Conservation (phyloP, 1,139 yeast species). For the Debaryomyces subglobosus region DNA sequence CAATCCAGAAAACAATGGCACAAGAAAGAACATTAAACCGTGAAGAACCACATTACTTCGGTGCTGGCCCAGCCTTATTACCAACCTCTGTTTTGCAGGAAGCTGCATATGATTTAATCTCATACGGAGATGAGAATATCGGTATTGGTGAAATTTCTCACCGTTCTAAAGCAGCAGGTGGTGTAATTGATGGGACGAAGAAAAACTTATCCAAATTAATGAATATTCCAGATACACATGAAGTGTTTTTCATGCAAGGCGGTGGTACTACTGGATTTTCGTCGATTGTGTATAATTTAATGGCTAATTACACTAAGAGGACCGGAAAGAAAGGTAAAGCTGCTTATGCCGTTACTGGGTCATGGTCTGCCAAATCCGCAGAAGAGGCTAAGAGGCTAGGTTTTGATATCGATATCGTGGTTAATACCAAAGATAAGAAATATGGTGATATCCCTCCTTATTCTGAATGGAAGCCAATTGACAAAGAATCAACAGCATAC, state of each 20-base stretch:
- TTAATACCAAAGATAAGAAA: slow-evolving; percentile 65
- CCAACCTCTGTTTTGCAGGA: slow-evolving; percentile 83
- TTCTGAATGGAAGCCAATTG: slow-evolving; percentile 59
- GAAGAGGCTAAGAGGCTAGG: slow-evolving; percentile 90
- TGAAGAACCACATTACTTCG: slow-evolving; percentile 82
- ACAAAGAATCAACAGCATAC: slow-evolving; percentile 64
- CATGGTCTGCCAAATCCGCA: slow-evolving; percentile 87
- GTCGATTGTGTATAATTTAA: slow-evolving; percentile 77
- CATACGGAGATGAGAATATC: slow-evolving; percentile 67
- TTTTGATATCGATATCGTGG: slow-evolving; percentile 68
- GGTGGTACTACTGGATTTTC: slow-evolving; percentile 98
- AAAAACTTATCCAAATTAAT: slow-evolving; percentile 62
- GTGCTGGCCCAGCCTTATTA: slow-evolving; percentile 95
- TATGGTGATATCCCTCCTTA: slow-evolving; percentile 71
- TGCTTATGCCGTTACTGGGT: slow-evolving; percentile 88
- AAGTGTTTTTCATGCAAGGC: slow-evolving; percentile 92
- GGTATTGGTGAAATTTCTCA: slow-evolving; percentile 97
- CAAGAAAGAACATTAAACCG: slow-evolving; percentile 45
- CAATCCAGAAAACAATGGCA: neutral
- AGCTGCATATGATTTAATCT: slow-evolving; percentile 81
- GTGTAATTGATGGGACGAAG: slow-evolving; percentile 78
- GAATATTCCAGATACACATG: slow-evolving; percentile 86
- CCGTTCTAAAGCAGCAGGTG: slow-evolving; percentile 81
- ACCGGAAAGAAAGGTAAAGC: slow-evolving; percentile 72
- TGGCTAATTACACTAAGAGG: slow-evolving; percentile 71